Conservation (phyloP, 148 eudicot species). For the Euryodendron excelsum region DNA sequence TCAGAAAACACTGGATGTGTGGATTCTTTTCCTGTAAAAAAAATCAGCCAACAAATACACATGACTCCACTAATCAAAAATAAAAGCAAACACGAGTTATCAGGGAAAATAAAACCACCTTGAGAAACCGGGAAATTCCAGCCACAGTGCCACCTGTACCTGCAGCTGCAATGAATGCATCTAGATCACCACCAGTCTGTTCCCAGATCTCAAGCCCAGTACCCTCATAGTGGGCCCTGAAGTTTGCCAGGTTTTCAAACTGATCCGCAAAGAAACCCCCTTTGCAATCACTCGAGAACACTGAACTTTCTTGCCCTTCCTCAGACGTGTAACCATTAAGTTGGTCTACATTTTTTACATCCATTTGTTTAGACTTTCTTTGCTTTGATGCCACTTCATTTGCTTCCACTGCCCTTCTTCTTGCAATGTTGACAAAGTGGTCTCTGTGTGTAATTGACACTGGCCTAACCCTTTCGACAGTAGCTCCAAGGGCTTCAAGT, state of each 20-base stretch:
- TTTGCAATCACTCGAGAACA: conserved; percentile 55
- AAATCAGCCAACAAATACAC: neutral
- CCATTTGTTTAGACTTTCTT: conserved; percentile 14
- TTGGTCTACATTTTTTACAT: conserved; percentile 24
- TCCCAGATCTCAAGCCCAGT: conserved; percentile 98
- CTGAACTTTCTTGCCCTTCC: conserved; percentile 24
- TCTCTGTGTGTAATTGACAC: conserved; percentile 94
- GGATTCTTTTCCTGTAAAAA: conserved; percentile 67
- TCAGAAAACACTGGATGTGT: conserved; percentile 67
- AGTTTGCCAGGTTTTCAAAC: conserved; percentile 94
- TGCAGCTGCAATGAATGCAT: conserved; percentile 94
- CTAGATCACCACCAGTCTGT: conserved; percentile 69
- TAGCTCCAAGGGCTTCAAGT: conserved; percentile 93
- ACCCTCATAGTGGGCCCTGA: conserved; percentile 82
- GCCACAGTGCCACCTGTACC: conserved; percentile 98
- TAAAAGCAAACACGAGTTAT: neutral
- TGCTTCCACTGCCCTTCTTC: conserved; percentile 88
- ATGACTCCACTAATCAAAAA: neutral
- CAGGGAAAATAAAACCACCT: conserved; percentile 38
- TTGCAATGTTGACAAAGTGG: conserved; percentile 88
- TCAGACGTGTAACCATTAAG: conserved; percentile 31
- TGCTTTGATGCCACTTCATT: conserved; percentile 54
- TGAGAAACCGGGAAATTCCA: conserved; percentile 78
- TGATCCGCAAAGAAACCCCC: conserved; percentile 98
- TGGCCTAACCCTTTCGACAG: conserved; percentile 95